A percentile compares a stretch with the other conserved stretches of the same genome.
Conservation (phyloP, 2,329 filamentous ascomycete species). For the Scleromitrula shiraiana region DNA sequence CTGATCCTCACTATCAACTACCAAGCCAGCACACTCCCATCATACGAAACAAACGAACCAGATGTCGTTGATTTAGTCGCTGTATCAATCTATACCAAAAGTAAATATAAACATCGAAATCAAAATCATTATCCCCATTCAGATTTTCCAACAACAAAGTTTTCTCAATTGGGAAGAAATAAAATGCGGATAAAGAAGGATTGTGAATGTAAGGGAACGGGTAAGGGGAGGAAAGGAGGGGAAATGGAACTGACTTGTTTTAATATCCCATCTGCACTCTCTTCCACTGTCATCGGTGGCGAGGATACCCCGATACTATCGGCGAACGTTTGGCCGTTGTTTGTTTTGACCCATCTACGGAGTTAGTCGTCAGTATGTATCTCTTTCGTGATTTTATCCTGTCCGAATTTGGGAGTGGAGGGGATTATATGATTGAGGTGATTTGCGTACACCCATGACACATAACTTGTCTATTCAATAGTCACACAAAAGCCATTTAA, state of each 20-base stretch:
- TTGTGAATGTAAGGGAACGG: background rate
- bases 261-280: constrained; percentile 31
- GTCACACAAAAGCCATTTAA: background rate
- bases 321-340: constrained; percentile 34
- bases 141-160: background rate
- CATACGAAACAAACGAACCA: constrained; percentile 20
- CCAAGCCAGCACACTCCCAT: constrained; percentile 19
- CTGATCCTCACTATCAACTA: too few relatives aligned
- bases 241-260: constrained; percentile 7
- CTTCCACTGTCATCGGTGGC: constrained; percentile 31
- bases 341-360: constrained; percentile 33
- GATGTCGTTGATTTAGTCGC: constrained; percentile 28
- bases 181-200: too few relatives aligned
- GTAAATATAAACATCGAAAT: too few relatives aligned
- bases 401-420: too few relatives aligned
- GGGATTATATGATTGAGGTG: too few relatives aligned
- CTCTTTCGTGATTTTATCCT: background rate
- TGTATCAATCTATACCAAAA: constrained; percentile 30
- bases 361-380: background rate
- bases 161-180: background rate
- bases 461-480: too few relatives aligned
- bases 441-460: too few relatives aligned
- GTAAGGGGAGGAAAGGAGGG: background rate
- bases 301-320: constrained; percentile 25
- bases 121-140: background rate